Conservation (phyloP, 345 rosid species). For the Brassica carinata region DNA sequence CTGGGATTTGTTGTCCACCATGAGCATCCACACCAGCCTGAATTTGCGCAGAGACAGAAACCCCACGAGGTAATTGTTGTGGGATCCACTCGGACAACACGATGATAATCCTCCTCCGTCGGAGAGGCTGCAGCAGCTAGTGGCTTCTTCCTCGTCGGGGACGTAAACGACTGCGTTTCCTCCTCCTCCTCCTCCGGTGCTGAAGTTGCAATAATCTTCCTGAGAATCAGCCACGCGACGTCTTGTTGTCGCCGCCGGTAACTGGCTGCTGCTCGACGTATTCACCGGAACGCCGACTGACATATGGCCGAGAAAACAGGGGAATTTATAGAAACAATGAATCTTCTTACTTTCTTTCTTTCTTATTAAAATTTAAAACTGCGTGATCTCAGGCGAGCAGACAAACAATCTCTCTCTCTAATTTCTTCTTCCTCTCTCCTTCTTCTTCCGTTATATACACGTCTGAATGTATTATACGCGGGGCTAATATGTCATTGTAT, state of each 20-base stretch:
- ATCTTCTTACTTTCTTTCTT: neutral
- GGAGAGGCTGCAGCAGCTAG: conserved; percentile 24
- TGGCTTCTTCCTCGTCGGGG: conserved; percentile 42
- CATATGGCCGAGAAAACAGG: conserved; percentile 45
- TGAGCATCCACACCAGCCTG: conserved; percentile 44
- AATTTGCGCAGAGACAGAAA: conserved; percentile 27
- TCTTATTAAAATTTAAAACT: neutral
- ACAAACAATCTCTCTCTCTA: conserved; percentile 28
- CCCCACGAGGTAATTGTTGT: conserved; percentile 18
- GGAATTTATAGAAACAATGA: neutral
- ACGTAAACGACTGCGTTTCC: conserved; percentile 39
- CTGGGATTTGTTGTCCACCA: conserved; percentile 48
- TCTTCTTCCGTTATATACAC: conserved; percentile 9
- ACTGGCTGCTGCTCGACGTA: conserved; percentile 56
- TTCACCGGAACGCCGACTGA: conserved; percentile 56
- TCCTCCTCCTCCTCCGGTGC: conserved; percentile 16
- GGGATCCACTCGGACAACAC: conserved; percentile 29
- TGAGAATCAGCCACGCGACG: conserved; percentile 63
- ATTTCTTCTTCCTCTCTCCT: conserved; percentile 6
- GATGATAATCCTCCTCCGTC: conserved; percentile 1
- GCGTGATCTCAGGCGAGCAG: conserved; percentile 40
- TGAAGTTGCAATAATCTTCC: conserved; percentile 40
- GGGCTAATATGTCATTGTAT: neutral
- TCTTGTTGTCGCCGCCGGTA: conserved; percentile 55
- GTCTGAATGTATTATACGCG: neutral